A percentile compares a stretch with the other conserved stretches of the same genome.
Conservation (phyloP, 495 filamentous ascomycete genomes). For the Xylaria flabelliformis region DNA sequence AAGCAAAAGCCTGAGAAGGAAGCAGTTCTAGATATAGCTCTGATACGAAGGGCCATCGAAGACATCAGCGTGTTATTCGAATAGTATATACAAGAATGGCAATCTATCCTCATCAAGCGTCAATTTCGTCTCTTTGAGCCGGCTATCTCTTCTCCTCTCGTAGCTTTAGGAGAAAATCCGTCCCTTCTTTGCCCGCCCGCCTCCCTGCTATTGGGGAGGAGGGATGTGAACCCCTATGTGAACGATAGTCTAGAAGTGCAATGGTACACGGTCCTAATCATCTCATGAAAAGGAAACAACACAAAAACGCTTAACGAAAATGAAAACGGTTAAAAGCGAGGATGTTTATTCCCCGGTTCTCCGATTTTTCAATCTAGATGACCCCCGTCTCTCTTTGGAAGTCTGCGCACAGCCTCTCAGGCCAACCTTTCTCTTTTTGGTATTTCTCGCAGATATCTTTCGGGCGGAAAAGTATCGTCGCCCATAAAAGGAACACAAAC, state of each 20-base stretch:
- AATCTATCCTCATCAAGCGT: conserved; percentile 30
- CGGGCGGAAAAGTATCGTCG: not conserved
- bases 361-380: conserved; percentile 17
- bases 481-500: not conserved
- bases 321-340: conserved; percentile 17
- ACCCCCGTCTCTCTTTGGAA: not conserved
- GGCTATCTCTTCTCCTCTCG: not conserved
- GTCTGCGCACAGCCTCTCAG: not conserved
- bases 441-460: conserved; percentile 3
- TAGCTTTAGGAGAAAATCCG: not conserved
- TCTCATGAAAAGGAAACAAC: not conserved
- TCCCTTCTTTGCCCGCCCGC: not conserved
- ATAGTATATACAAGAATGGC: conserved; percentile 32
- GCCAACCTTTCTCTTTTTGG: not conserved
- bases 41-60: not conserved
- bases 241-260: conserved; percentile 47
- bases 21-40: not conserved
- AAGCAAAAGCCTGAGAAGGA: not conserved
- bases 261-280: conserved; percentile 36
- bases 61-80: conserved; percentile 4
- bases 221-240: conserved; percentile 34
- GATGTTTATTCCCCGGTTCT: conserved; percentile 31
- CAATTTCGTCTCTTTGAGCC: conserved; percentile 18
- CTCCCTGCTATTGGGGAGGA: conserved; percentile 16
- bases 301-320: too few relatives aligned